A percentile compares a stretch with the other conserved stretches of the same genome.
Evolutionary conservation across 1,284 basidiomycete genomes (phyloP).

Genomic region (Inonotus hispidus): DNA sequence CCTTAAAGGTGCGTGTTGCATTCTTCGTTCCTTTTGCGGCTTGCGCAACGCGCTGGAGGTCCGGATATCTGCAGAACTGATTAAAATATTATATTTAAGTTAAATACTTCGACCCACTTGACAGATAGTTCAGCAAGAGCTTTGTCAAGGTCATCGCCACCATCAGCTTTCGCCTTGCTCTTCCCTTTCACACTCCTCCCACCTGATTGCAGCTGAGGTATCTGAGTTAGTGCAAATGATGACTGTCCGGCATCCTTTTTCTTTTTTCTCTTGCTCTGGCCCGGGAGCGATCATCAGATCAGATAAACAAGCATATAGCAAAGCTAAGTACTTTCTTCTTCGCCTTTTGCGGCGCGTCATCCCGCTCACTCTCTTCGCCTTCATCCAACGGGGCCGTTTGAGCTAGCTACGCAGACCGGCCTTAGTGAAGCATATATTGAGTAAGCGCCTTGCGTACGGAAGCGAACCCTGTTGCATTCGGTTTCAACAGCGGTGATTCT

Average conservation of each 20-base stretch:
- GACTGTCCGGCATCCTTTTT: constrained; percentile 34
- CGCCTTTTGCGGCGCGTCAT: constrained; percentile 33
- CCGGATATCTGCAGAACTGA: constrained; percentile 40
- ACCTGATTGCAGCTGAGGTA: constrained; percentile 32
- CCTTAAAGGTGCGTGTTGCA: constrained; percentile 23
- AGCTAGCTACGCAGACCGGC: constrained; percentile 14
- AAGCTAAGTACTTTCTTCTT: constrained; percentile 38
- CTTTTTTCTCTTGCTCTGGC: constrained; percentile 47
- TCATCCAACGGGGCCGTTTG: constrained; percentile 29
- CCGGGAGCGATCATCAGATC: not conserved
- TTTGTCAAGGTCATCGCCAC: constrained; percentile 75
- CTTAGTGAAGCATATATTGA: not conserved
- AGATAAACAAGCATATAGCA: not conserved
- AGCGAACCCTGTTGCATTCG: constrained; percentile 43
- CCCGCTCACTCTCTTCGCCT: constrained; percentile 31
- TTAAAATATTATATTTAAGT: not conserved
- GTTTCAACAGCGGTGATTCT: constrained; percentile 25
- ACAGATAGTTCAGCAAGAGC: constrained; percentile 77
- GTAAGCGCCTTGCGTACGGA: constrained; percentile 39
- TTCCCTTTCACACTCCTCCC: constrained; percentile 59
- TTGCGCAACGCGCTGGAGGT: constrained; percentile 38
- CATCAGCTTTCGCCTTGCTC: constrained; percentile 49
- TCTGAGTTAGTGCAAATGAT: constrained; percentile 19
- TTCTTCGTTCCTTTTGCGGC: constrained; percentile 23
- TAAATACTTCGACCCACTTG: constrained; percentile 43